Conservation (phyloP, 2,329 filamentous ascomycete species). For the Penicillium janthinellum region DNA sequence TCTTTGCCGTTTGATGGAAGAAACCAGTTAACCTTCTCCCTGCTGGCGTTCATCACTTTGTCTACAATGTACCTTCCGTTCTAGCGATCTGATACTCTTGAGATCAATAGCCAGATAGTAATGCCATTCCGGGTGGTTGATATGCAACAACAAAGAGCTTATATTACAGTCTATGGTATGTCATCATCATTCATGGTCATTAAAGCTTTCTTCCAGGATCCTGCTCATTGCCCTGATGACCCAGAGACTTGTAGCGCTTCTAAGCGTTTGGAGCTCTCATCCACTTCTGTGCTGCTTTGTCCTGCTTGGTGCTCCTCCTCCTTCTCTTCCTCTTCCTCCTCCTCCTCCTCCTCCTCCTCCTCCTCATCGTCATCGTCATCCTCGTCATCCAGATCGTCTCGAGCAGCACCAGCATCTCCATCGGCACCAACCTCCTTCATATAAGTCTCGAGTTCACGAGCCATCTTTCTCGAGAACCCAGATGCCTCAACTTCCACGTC, state of each 20-base stretch:
- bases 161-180: constrained; percentile 25
- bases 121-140: not conserved
- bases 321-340: constrained; percentile 34
- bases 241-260: constrained; percentile 38
- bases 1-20: not conserved
- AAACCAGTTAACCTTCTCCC: not conserved
- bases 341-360: constrained; percentile 37
- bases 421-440: constrained; percentile 72
- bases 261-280: constrained; percentile 34
- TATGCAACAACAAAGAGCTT: constrained; percentile 11
- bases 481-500: constrained; percentile 90
- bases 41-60: not conserved
- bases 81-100: not conserved
- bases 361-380: constrained; percentile 33
- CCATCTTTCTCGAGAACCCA: constrained; percentile 95
- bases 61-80: not conserved
- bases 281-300: constrained; percentile 16
- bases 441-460: constrained; percentile 87
- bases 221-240: constrained; percentile 17
- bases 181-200: constrained; percentile 35
- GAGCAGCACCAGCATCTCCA: constrained; percentile 48
- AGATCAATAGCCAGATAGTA: not conserved
- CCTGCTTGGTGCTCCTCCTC: constrained; percentile 28
- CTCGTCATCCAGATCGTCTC: constrained; percentile 37
- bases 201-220: constrained; percentile 13